These are phyloP conservation scores for Penicillium alfredii DNA, from an alignment of 495 filamentous ascomycete genomes.

Conservation along the genomic window DNA sequence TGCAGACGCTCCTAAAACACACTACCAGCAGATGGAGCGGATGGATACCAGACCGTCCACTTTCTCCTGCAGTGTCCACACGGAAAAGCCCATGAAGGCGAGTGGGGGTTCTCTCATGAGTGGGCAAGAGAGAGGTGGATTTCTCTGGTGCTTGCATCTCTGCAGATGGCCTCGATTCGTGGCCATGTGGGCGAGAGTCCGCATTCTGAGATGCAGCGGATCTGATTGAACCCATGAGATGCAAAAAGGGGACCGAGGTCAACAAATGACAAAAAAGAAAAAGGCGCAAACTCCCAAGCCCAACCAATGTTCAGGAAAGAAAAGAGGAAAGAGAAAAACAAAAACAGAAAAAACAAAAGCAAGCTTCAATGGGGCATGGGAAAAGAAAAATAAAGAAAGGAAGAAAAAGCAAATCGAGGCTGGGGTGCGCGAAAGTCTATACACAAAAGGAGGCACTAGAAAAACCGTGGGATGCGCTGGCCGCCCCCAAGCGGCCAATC, in stretches of 20 bases:
- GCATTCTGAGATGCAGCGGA: slow-evolving; percentile 8
- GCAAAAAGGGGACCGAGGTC: too few species aligned
- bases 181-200: slow-evolving; percentile 1
- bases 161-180: background rate
- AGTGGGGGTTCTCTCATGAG: slow-evolving; percentile 17
- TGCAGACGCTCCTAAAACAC: slow-evolving; percentile 54
- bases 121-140: slow-evolving; percentile 23
- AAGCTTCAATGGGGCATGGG: background rate
- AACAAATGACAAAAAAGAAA: background rate
- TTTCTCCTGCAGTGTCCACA: slow-evolving; percentile 58
- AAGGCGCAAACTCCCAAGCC: too few species aligned
- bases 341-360: background rate
- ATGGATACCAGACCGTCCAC: slow-evolving; percentile 56
- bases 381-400: slow-evolving; percentile 3
- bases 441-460: slow-evolving; percentile 11
- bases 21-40: slow-evolving; percentile 55
- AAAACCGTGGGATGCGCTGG: slow-evolving; percentile 12
- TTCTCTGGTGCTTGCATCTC: slow-evolving; percentile 12
- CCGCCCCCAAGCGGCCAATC: slow-evolving; percentile 14
- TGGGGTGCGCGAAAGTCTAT: background rate
- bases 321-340: background rate
- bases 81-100: slow-evolving; percentile 29
- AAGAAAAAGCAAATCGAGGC: background rate
- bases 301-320: too few species aligned
- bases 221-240: slow-evolving; percentile 20